phyloP scores from a whole-genome alignment of 495 filamentous ascomycete species.

The Oidiodendron maius region DNA sequence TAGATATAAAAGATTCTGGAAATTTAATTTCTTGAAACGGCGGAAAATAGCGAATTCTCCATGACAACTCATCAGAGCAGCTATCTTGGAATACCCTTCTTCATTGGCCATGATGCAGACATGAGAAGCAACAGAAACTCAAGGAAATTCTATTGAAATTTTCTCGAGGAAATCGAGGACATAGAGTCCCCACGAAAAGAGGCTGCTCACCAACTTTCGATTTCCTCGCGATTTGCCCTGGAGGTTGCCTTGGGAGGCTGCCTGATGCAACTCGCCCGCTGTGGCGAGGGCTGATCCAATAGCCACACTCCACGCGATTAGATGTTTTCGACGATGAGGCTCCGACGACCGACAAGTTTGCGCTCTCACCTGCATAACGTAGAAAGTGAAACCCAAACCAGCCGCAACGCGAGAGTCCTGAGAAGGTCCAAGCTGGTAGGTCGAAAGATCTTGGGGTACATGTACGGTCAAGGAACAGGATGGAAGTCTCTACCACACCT shows the following conservation, averaged over 20 bases:
- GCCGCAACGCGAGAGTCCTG: background rate
- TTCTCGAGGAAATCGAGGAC: background rate
- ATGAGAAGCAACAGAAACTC: background rate
- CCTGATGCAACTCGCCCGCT: background rate
- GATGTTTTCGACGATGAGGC: background rate
- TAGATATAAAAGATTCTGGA: background rate
- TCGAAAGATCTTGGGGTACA: background rate
- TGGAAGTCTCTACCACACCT: background rate
- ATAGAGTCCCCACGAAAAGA: background rate
- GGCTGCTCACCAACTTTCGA: background rate
- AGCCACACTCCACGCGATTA: background rate
- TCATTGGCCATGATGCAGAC: background rate
- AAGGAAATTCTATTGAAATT: background rate
- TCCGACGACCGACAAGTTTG: background rate
- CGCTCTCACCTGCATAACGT: background rate
- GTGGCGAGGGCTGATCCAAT: background rate
- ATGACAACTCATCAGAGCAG: background rate
- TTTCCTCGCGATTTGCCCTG: background rate
- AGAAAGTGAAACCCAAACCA: background rate
- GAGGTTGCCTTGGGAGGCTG: too few species aligned
- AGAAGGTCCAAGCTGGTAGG: background rate
- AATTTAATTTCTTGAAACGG: background rate
- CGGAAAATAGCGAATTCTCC: conserved; percentile 1
- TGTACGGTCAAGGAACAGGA: background rate
- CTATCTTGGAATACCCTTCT: background rate